Base-by-base conservation (phyloP, 1,139 yeast genomes). In the Zhuliangozyma blackwelliae region DNA sequence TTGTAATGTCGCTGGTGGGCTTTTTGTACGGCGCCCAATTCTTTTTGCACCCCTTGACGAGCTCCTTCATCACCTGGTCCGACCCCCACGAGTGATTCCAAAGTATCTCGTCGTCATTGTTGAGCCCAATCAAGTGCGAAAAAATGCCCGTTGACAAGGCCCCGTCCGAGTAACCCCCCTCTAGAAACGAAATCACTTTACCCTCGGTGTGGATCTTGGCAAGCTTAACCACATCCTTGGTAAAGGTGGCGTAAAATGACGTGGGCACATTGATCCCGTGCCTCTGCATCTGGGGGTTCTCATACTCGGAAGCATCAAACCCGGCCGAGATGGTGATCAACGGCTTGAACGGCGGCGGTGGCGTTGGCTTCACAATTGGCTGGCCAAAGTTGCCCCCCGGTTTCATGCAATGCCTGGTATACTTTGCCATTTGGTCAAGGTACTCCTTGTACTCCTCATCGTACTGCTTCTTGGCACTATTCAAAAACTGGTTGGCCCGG, bases 121-220 rank as follows among this genome's bases (percentile, higher is more conserved):
- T 59, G 37, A 82, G 55, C 1, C 94, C 95, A 28, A 82, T 77
- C 41, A 85, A 59, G 55, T 86, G 95, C 7, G 95, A 77, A 53
- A 84, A 84, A 0, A 84, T 78, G 9, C 95, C 96, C 0, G 95
- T 83, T 2, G 83, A 61, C 25, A 87, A 66, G 0, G 96, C 96
- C 2, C 86, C 86, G 50, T 87, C 92, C 1, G 94, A 82, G 54
- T 87, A 87, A 0, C 96, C 96, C 13, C 96, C 96, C 59, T 87
- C 96, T 46, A 87, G 62, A 30, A 87, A 61, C 3, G 95, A 84
- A 1, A 86, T 50, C 0, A 86, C 65, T 46, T 79, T 79, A 9
- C 90, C 86, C 19, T 70, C 61, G 11, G 82, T 65, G 49, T 77
- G 85, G 39, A 76, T 68, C 40, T 68, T 65, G 9, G 94, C 86